Base-by-base conservation (phyloP, 139 green algal genomes). In the Picochlorum costavermella region DNA sequence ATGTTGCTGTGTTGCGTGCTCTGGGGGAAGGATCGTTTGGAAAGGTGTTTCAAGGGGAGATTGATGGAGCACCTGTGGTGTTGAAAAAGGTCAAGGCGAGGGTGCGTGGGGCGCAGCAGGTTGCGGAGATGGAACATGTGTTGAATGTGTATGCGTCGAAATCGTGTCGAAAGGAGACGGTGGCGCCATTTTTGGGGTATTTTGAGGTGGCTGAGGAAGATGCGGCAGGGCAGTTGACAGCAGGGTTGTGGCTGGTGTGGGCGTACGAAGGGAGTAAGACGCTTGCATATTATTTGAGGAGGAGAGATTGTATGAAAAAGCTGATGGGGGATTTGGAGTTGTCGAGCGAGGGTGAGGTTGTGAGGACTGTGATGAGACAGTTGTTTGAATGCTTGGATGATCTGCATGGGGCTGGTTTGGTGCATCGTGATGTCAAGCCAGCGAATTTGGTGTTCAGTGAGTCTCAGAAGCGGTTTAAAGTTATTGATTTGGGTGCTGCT, bases 401-500 rank as follows among this genome's bases (percentile, higher is more conserved):
- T 6, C 73, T 96, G 53, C 90, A 96, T 63, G 64, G 40, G 17
- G 85, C 82, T 0, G 90, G 88, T 11, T 69, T 96, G 25, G 85
- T 96, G n/a, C 90, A 96, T 80, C 79, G 90, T 9, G 90, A 96
- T 65, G 74, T 96, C 31, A 96, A 96, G 80, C 90, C 88, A 17
- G 66, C 81, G 26, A 96, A 96, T 75, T 80, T 96, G 58, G 84
- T 96, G 51, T 80, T 92, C 40, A 74, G 74, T 11, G 86, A 93
- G 49, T 6, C 51, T 6, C 48, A 69, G 14, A 63, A 56, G 33
- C 50, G 68, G 56, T 83, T 84, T 67, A 79, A 95, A 75, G 75
- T 90, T 25, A 89, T 90, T 49, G 84, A 90, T 70, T 70, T 90
- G 48, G 84, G 84, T 1, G 84, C 84, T 6, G 77, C 72, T 48